Conservation (phyloP, 805 yeast genomes). For the Myxozyma geophila region DNA sequence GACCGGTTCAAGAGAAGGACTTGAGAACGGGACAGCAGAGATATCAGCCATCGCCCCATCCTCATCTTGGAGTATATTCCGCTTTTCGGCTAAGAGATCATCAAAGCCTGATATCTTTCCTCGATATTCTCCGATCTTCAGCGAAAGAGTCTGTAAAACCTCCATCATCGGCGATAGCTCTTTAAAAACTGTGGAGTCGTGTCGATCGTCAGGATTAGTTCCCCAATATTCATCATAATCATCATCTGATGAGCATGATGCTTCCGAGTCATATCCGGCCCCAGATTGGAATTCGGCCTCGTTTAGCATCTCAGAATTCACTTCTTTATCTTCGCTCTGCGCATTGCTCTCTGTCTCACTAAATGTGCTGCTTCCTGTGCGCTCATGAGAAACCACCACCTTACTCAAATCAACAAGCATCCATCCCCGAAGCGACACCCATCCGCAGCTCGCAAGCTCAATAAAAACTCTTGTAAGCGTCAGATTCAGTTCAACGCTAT, state of each 20-base stretch:
- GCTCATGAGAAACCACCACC: slow-evolving; percentile 25
- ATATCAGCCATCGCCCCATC: slow-evolving; percentile 21
- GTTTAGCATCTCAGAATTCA: background rate
- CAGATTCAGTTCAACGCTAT: slow-evolving; percentile 41
- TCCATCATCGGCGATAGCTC: slow-evolving; percentile 30
- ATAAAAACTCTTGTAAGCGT: slow-evolving; percentile 38
- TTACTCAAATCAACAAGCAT: slow-evolving; percentile 29
- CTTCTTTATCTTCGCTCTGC: background rate
- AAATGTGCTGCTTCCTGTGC: background rate
- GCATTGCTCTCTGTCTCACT: background rate
- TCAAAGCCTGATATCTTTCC: slow-evolving; percentile 27
- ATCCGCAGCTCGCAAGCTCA: slow-evolving; percentile 39
- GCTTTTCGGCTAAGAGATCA: slow-evolving; percentile 23
- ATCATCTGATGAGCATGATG: slow-evolving; percentile 24
- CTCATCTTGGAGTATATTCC: slow-evolving; percentile 23
- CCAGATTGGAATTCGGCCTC: slow-evolving; percentile 5
- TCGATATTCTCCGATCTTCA: slow-evolving; percentile 25
- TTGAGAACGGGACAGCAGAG: slow-evolving; percentile 22
- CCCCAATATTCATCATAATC: slow-evolving; percentile 35
- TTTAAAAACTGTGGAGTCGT: slow-evolving; percentile 11
- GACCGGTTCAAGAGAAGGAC: slow-evolving; percentile 14
- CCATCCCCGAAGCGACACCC: slow-evolving; percentile 39
- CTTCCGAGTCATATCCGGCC: slow-evolving; percentile 21
- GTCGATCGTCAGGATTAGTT: slow-evolving; percentile 13
- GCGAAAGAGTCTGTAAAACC: slow-evolving; percentile 10